Base-by-base conservation (phyloP, 176 grass and related monocot genomes). In the Cenchrus fungigraminus region DNA sequence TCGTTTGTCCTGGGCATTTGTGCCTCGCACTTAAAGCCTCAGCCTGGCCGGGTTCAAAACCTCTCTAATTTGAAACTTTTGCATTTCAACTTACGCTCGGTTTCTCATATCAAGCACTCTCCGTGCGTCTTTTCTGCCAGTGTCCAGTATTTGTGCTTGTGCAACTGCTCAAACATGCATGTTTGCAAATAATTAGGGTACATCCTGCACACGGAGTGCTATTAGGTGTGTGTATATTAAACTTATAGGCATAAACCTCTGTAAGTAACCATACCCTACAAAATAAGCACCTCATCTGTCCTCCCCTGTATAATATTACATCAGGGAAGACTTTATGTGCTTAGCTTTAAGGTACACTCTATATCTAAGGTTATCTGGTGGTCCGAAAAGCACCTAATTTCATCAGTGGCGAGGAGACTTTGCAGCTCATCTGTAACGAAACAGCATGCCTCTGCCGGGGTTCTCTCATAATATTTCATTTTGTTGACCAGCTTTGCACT, bases 401-500 rank as follows among this genome's bases (percentile, higher is more conserved):
- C 31, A 56, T 58, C 34, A 45, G 32, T 68, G 63, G 73, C 28
- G 56, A 64, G 72, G 12, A 66, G 61, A 46, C n/a, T 80, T 86
- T 80, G 47, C 68, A 81, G 58, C 77, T 65, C 71, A 79, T n/a
- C 32, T 86, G 15, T 45, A 43, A 53, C 25, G 17, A 31, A 68
- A 69, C 19, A 84, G 54, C 88, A 65, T 65, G 71, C 6, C 60
- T 77, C 12, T 50, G 7, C 74, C 56, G 6, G 3, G 20, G 58
- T 46, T 72, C 56, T 58, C 74, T 17, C 6, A 57, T 77, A 65
- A 65, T 45, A 12, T 86, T 82, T 69, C 22, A 74, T 52, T 80
- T 37, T 71, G 40, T 82, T 77, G 83, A 72, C 79, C 12, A 82
- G 28, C 66, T 86, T 86, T 78, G 73, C 83, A 82, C 68, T 68